Evolutionary conservation across 495 filamentous ascomycete species (phyloP).

Genomic region (Parathielavia appendiculata): DNA sequence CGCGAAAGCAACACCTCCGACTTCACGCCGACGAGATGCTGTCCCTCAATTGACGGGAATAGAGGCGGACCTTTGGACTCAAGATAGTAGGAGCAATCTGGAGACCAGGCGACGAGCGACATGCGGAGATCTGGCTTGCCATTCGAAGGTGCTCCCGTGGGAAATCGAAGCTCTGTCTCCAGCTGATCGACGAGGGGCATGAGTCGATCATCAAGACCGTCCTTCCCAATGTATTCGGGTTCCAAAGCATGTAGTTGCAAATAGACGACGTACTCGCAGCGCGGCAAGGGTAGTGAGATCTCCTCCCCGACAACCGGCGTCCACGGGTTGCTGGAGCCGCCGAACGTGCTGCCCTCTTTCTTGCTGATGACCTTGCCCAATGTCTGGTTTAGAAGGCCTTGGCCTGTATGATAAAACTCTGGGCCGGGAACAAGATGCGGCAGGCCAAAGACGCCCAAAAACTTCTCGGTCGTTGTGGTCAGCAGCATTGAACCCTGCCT

Average conservation of each 20-base stretch:
- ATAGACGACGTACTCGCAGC: slow-evolving; percentile 86
- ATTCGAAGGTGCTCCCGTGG: slow-evolving; percentile 71
- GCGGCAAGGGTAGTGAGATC: slow-evolving; percentile 55
- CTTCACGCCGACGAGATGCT: slow-evolving; percentile 73
- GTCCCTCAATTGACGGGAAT: slow-evolving; percentile 55
- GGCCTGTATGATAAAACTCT: slow-evolving; percentile 61
- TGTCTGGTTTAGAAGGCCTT: slow-evolving; percentile 63
- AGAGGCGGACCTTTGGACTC: slow-evolving; percentile 78
- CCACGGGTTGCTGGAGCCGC: slow-evolving; percentile 51
- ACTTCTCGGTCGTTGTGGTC: slow-evolving; percentile 88
- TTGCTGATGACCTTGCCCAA: slow-evolving; percentile 60
- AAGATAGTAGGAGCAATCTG: slow-evolving; percentile 89
- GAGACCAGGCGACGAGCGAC: slow-evolving; percentile 84
- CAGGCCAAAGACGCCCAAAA: slow-evolving; percentile 78
- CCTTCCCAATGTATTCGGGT: slow-evolving; percentile 34
- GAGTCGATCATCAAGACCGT: slow-evolving; percentile 30
- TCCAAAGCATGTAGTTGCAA: slow-evolving; percentile 68
- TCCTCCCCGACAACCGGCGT: slow-evolving; percentile 57
- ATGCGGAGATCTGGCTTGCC: slow-evolving; percentile 65
- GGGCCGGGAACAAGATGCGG: slow-evolving; percentile 72
- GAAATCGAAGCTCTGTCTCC: slow-evolving; percentile 79
- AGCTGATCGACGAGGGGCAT: slow-evolving; percentile 55
- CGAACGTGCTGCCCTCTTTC: slow-evolving; percentile 47
- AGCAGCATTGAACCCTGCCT: slow-evolving; percentile 68
- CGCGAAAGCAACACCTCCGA: slow-evolving; percentile 64